These are phyloP conservation scores for Globisporangium cylindrosporum DNA, from an alignment of 352 stramenopile genomes.

Conservation along the genomic window DNA sequence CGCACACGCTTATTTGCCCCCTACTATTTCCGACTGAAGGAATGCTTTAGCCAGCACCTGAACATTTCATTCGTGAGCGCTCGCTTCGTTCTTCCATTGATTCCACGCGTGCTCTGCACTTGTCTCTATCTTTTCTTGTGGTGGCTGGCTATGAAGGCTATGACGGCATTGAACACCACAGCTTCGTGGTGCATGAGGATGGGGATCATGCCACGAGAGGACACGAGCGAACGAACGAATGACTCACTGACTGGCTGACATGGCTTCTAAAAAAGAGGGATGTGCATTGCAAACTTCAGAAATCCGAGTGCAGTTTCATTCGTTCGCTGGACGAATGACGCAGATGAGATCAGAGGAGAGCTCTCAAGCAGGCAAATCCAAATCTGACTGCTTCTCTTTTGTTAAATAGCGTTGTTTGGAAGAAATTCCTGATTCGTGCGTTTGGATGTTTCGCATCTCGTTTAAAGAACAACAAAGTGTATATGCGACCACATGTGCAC, in stretches of 20 bases:
- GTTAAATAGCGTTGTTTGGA: neutral
- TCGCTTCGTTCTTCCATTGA: neutral
- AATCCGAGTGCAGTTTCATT: neutral
- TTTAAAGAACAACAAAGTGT: neutral
- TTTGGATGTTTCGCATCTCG: neutral
- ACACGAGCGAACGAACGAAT: neutral
- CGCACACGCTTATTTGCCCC: no score
- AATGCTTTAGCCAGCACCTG: neutral
- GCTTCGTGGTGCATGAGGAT: neutral
- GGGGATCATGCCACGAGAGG: neutral
- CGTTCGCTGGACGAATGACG: neutral
- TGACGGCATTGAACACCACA: neutral
- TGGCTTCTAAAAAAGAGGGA: conserved; percentile 1
- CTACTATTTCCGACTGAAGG: neutral
- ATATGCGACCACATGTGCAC: neutral
- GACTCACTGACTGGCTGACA: neutral
- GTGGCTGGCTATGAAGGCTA: neutral
- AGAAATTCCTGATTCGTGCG: neutral
- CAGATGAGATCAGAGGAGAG: neutral
- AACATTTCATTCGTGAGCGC: neutral
- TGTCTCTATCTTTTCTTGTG: neutral
- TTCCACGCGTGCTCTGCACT: neutral
- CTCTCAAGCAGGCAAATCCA: neutral
- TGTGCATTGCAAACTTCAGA: neutral
- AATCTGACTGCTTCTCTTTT: neutral